Evolutionary conservation across 345 rosid species (phyloP), one percentile per base, ranked within the genome.

Genomic region (Erucastrum elatum): DNA sequence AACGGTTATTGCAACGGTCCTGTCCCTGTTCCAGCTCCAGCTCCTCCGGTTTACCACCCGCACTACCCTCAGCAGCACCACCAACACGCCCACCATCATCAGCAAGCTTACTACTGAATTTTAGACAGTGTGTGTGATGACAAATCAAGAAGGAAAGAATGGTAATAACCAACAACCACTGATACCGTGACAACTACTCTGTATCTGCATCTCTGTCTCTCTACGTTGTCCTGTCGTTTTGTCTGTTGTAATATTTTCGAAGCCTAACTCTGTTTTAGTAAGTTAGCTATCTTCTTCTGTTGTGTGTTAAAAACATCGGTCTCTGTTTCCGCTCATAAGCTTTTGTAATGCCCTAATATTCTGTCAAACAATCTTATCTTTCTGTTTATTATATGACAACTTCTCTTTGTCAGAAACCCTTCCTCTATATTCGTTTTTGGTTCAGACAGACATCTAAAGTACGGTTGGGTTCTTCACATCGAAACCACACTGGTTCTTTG

Each of bases 41-140:
- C 72, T 56, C 80, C 76, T 71, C 83, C 71, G 16, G 79, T 75
- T 63, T 80, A 81, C 80, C 83, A 75, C 69, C 83, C 79, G 5
- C 83, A 75, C 29, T 71, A 74, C 72, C 80, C 76, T 26, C 80
- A 80, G 26, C 83, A 80, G 26, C 83, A 80, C 76, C 80, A 69
- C 80, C 83, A 75, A n/a, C 78, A 70, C 66, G 21, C 64, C 15
- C 83, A 80, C 64, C 83, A 75, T 56, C 84, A 81, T 56, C 84
- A 81, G 81, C 84, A 76, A 72, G 66, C 61, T 76, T 76, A 81
- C 84, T 81, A 81, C 83, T 80, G 83, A 80, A 74, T 2, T 46
- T 80, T 80, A 75, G 83, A 70, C 68, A 66, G 74, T 41, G 80
- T 80, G 80, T 80, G 83, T 80, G 83, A 80, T 80, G 83, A 80